Conservation (phyloP, 257 asterid genomes). For the Scutellaria galericulata region DNA sequence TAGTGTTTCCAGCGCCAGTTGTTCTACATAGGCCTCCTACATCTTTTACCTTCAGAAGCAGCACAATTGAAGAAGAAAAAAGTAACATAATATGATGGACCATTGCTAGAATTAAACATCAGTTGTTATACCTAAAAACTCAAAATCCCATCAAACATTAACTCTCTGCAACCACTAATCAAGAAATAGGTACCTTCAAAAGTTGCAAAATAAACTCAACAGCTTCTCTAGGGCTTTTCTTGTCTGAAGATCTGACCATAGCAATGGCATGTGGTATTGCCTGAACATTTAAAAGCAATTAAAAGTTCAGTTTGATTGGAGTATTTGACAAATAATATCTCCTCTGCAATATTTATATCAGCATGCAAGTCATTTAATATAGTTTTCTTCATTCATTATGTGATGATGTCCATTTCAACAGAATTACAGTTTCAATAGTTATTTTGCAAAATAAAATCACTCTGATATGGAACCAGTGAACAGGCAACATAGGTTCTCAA, state of each 20-base stretch:
- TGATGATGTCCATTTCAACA: conserved; percentile 15
- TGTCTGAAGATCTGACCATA: conserved; percentile 80
- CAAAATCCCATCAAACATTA: conserved; percentile 19
- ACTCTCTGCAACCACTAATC: conserved; percentile 10
- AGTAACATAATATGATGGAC: conserved; percentile 17
- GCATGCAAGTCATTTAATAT: background rate
- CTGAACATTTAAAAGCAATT: conserved; percentile 52
- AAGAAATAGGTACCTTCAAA: conserved; percentile 68
- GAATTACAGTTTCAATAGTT: conserved; percentile 23
- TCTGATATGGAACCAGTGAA: conserved; percentile 16
- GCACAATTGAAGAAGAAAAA: background rate
- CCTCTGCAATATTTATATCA: conserved; percentile 7
- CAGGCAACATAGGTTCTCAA: conserved; percentile 6
- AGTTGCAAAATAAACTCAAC: conserved; percentile 96
- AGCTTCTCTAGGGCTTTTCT: conserved; percentile 97
- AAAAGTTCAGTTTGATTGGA: conserved; percentile 3
- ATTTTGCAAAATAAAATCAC: conserved; percentile 23
- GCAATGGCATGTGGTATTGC: conserved; percentile 97
- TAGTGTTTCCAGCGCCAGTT: conserved; percentile 5
- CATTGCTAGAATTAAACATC: conserved; percentile 11
- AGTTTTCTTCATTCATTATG: background rate
- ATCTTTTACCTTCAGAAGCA: conserved; percentile 1
- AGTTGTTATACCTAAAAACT: conserved; percentile 18
- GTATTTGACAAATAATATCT: conserved; percentile 15
- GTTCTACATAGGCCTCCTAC: conserved; percentile 6